phyloP scores from a whole-genome alignment of 441 rosid species.

The Raphanus hybrid region DNA sequence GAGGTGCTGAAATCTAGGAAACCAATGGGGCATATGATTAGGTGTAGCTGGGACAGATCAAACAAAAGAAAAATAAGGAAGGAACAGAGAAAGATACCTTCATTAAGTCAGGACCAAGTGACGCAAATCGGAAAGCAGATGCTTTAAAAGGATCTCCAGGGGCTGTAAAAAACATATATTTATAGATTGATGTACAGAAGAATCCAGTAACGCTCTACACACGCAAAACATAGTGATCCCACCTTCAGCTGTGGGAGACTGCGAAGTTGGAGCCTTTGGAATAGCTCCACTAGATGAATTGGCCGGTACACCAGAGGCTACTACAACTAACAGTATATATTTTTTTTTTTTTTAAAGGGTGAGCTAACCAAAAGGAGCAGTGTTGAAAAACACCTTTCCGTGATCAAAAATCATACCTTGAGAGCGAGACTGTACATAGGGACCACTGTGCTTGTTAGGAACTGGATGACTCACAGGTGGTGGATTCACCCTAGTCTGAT shows the following conservation, averaged over 20 bases:
- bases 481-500: slow-evolving; percentile 67
- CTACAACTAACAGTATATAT: slow-evolving; percentile 38
- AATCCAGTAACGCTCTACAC: too few relatives aligned
- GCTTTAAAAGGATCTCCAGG: too few relatives aligned
- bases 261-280: slow-evolving; percentile 89
- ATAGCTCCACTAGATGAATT: slow-evolving; percentile 56
- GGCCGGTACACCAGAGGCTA: slow-evolving; percentile 48
- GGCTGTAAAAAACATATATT: slow-evolving; percentile 46
- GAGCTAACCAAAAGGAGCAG: not conserved
- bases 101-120: too few relatives aligned
- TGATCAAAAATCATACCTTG: slow-evolving; percentile 58
- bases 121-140: too few relatives aligned
- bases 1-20: too few relatives aligned
- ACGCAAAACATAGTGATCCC: not conserved
- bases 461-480: slow-evolving; percentile 49
- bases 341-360: not conserved
- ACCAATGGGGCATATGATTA: too few relatives aligned
- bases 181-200: too few relatives aligned
- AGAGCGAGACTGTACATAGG: slow-evolving; percentile 53
- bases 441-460: slow-evolving; percentile 65
- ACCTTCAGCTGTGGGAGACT: slow-evolving; percentile 71
- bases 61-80: too few relatives aligned
- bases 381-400: not conserved
- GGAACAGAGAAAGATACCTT: too few relatives aligned
- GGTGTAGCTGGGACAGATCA: too few relatives aligned